phyloP scores from a whole-genome alignment of 768 basidiomycete genomes.

The Suillus variegatus region DNA sequence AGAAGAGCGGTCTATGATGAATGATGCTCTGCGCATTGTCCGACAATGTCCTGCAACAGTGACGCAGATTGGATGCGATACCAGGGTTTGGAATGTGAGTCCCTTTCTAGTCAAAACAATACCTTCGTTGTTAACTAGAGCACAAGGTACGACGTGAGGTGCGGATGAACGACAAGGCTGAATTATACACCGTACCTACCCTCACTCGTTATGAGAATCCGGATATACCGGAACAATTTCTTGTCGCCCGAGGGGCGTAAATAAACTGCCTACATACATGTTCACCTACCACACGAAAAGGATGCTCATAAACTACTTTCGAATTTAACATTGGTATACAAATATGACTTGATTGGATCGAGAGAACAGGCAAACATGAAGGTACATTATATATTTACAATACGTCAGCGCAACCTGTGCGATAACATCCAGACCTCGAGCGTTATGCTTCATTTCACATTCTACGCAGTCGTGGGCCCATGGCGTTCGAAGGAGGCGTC shows the following conservation, averaged over 20 bases:
- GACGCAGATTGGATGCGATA: constrained; percentile 66
- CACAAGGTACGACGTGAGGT: constrained; percentile 49
- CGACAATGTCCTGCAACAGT: constrained; percentile 52
- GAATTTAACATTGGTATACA: background rate
- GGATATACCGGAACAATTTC: constrained; percentile 72
- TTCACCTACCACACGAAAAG: background rate
- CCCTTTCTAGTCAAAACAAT: background rate
- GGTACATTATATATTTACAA: background rate
- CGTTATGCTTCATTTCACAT: background rate
- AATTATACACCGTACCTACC: constrained; percentile 35
- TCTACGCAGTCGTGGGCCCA: constrained; percentile 29
- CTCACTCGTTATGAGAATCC: constrained; percentile 61
- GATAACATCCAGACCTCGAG: background rate
- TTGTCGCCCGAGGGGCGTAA: constrained; percentile 49
- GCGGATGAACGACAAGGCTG: constrained; percentile 38
- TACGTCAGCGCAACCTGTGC: background rate
- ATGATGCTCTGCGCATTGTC: constrained; percentile 47
- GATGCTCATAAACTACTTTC: background rate
- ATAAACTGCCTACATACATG: background rate
- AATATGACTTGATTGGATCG: background rate
- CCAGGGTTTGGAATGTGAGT: constrained; percentile 69
- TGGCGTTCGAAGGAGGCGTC: constrained; percentile 16
- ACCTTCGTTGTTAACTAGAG: constrained; percentile 9
- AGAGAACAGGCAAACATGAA: background rate
- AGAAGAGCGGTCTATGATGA: constrained; percentile 22